These are phyloP conservation scores for Fomitopsis serialis DNA, from an alignment of 768 basidiomycete genomes.

Conservation along the genomic window DNA sequence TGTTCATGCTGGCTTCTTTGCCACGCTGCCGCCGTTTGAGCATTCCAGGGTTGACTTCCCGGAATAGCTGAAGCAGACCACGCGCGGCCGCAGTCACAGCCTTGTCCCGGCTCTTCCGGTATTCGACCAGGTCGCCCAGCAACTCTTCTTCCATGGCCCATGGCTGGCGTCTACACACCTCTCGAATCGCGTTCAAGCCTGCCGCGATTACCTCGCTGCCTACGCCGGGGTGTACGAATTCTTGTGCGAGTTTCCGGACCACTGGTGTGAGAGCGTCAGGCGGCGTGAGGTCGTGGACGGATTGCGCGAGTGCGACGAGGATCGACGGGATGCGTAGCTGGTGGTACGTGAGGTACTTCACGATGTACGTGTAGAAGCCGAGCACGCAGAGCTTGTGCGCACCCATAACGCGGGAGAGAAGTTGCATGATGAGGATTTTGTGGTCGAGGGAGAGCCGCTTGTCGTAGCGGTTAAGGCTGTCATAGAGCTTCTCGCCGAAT, in stretches of 20 bases:
- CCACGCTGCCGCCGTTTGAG: constrained; percentile 87
- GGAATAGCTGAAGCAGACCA: constrained; percentile 81
- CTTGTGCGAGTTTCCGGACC: constrained; percentile 85
- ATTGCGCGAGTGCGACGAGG: constrained; percentile 90
- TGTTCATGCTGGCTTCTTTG: constrained; percentile 82
- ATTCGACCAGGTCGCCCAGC: constrained; percentile 88
- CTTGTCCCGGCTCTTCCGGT: constrained; percentile 93
- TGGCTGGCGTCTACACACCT: constrained; percentile 91
- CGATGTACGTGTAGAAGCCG: constrained; percentile 91
- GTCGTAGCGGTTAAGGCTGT: constrained; percentile 78
- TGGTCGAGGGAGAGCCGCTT: constrained; percentile 96
- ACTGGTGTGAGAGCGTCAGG: constrained; percentile 90
- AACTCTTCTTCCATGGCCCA: constrained; percentile 97
- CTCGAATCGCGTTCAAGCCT: constrained; percentile 92
- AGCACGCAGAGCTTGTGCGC: constrained; percentile 90
- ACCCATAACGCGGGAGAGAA: constrained; percentile 91
- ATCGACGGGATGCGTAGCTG: constrained; percentile 92
- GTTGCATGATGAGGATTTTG: constrained; percentile 95
- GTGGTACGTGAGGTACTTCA: constrained; percentile 89
- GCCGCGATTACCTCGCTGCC: constrained; percentile 93
- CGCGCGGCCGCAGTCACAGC: constrained; percentile 85
- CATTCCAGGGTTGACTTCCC: constrained; percentile 95
- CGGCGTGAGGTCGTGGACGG: constrained; percentile 91
- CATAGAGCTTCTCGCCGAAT: constrained; percentile 91
- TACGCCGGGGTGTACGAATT: constrained; percentile 97